These are phyloP conservation scores for Penicillium sp. DNA, from an alignment of 2,329 filamentous ascomycete genomes.

Conservation along the genomic window DNA sequence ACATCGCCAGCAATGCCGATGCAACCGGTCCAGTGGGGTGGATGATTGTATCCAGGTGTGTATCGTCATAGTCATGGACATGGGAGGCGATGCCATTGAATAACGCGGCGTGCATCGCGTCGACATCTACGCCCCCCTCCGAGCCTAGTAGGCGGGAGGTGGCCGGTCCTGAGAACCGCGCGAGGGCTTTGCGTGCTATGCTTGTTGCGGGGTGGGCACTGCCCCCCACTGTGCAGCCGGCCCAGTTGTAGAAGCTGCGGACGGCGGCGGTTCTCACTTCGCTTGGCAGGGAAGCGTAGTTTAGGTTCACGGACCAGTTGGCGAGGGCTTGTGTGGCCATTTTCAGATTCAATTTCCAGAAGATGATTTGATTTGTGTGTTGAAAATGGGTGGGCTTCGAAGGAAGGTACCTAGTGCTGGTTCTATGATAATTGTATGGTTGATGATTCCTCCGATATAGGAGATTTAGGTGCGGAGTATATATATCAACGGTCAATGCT, in stretches of 20 bases:
- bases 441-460: not conserved
- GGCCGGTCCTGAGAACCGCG: conserved; percentile 38
- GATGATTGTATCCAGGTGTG: conserved; percentile 57
- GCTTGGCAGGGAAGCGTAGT: conserved; percentile 41
- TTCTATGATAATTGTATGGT: not conserved
- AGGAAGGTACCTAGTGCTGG: no score
- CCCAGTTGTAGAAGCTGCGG: conserved; percentile 56
- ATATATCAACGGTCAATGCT: not conserved
- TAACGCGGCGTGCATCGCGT: conserved; percentile 53
- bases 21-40: conserved; percentile 56
- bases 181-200: conserved; percentile 38
- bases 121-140: conserved; percentile 37
- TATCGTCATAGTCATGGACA: conserved; percentile 60
- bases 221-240: conserved; percentile 55
- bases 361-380: not conserved
- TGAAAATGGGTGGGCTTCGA: no score
- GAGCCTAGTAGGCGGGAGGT: conserved; percentile 40
- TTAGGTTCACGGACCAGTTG: conserved; percentile 48
- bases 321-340: conserved; percentile 30
- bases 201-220: conserved; percentile 48
- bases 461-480: not conserved
- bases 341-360: not conserved
- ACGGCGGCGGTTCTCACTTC: conserved; percentile 47
- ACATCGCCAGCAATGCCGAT: conserved; percentile 46
- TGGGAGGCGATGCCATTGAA: conserved; percentile 58